Base-by-base conservation (phyloP, 345 rosid genomes). In the Punica granatum region DNA sequence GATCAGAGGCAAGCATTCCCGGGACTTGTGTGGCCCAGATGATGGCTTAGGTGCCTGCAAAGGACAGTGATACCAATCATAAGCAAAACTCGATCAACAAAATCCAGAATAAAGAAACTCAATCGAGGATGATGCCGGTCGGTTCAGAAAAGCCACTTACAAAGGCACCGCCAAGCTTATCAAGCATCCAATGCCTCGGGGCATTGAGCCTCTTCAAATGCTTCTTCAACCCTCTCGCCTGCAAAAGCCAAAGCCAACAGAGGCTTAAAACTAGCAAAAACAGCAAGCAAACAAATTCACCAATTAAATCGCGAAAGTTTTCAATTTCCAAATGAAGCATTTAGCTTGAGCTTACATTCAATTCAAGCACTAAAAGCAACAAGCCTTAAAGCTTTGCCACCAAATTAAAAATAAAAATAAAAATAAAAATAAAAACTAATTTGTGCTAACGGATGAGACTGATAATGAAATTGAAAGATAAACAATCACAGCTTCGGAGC, bases 91-190 rank as follows among this genome's bases (percentile, higher is more conserved):
- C 32, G 34, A 56, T 26, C 64, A 33, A 60, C n/a, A 18, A 51
- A 21, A 60, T 13, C 33, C 19, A 19, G 28, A 10, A 12, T 0
- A 35, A 59, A 59, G 16, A 49, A 49, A 21, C 1, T 14, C 1
- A 14, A 3, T 18, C 10, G 10, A 69, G 31, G 31, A 25, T 10
- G 16, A 21, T 8, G 25, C 26, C 0, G n/a, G 23, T 14, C 44
- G 19, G 4, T 23, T 30, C 23, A 33, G n/a, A 36, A 18, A 30
- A 37, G 5, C 6, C 18, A 62, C 65, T 62, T 62, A 62, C 65
- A 62, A 62, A 62, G n/a, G 65, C 65, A 62, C 65, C 65, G 31
- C 65, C 65, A 12, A 62, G n/a, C 42, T 62, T 62, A 39, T 62
- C 42, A 36, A 62, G 42, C 65, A 62, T 62, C 65, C 42, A 62